These are phyloP conservation scores for Centrapalus pauciflorus DNA, from an alignment of 129 eudicot species.

Conservation along the genomic window DNA sequence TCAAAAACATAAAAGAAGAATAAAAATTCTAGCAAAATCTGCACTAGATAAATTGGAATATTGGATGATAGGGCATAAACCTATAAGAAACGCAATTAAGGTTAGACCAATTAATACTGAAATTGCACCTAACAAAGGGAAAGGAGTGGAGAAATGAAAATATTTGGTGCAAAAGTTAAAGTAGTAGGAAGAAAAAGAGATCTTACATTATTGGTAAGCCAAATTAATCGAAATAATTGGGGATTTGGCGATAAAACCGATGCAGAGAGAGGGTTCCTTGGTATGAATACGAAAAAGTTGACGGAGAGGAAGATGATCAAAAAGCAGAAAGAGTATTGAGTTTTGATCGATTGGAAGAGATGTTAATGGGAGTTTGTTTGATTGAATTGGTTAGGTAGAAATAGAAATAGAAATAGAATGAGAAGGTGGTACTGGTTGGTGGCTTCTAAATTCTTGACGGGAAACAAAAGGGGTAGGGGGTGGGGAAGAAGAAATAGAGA, in stretches of 20 bases:
- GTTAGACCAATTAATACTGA: background rate
- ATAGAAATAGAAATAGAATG: background rate
- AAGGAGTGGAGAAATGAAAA: background rate
- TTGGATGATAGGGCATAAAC: background rate
- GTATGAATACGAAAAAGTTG: background rate
- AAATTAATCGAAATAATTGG: background rate
- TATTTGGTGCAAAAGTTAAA: background rate
- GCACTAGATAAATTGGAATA: background rate
- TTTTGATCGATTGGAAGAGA: background rate
- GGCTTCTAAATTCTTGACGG: background rate
- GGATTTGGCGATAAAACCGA: conserved; percentile 21
- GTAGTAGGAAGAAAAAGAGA: background rate
- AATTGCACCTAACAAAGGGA: background rate
- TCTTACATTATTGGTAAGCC: conserved; percentile 8
- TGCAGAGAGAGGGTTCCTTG: background rate
- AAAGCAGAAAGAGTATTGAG: background rate
- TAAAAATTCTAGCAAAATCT: background rate
- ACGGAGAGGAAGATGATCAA: background rate
- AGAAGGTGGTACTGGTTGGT: no score
- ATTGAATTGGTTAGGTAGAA: background rate
- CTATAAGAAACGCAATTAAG: background rate
- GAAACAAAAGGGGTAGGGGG: no score
- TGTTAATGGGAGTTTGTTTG: background rate
- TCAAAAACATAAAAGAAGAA: background rate
- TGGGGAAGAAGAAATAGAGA: conserved; percentile 3